Percentiles rank a stretch among this genome's conserved stretches.
Conservation (phyloP, 352 stramenopile species). For the Globisporangium camurandrum region DNA sequence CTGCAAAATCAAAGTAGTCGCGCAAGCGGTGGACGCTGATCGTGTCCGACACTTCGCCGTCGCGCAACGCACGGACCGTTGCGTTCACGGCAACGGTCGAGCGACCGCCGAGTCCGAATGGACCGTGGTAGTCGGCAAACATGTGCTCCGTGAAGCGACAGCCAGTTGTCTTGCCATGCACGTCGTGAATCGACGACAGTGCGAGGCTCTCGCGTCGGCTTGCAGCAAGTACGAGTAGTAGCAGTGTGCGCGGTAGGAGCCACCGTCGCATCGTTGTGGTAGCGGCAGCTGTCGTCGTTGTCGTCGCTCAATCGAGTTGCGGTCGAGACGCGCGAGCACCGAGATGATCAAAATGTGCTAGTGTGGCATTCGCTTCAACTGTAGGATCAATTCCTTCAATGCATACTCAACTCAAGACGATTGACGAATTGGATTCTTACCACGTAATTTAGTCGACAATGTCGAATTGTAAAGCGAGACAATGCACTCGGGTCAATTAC, state of each 20-base stretch:
- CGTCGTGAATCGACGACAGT: slow-evolving; percentile 48
- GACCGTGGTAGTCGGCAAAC: slow-evolving; percentile 61
- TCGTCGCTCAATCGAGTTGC: background rate
- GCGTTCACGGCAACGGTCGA: slow-evolving; percentile 47
- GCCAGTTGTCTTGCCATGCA: slow-evolving; percentile 46
- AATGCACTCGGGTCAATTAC: too few species aligned
- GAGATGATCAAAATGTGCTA: too few species aligned
- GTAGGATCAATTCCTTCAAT: slow-evolving; percentile 24
- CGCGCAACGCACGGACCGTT: slow-evolving; percentile 32
- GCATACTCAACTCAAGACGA: too few species aligned
- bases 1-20: slow-evolving; percentile 78
- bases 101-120: slow-evolving; percentile 31
- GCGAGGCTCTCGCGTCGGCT: slow-evolving; percentile 21
- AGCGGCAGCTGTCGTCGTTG: background rate
- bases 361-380: too few species aligned
- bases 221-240: slow-evolving; percentile 20
- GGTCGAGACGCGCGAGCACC: slow-evolving; percentile 1
- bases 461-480: too few species aligned
- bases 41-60: slow-evolving; percentile 49
- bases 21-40: slow-evolving; percentile 62
- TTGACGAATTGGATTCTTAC: too few species aligned
- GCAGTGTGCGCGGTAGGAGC: slow-evolving; percentile 17
- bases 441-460: too few species aligned
- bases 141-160: slow-evolving; percentile 70
- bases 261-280: background rate